These are phyloP conservation scores for Mycena sanguinolenta DNA, from an alignment of 768 basidiomycete species.

Conservation along the genomic window DNA sequence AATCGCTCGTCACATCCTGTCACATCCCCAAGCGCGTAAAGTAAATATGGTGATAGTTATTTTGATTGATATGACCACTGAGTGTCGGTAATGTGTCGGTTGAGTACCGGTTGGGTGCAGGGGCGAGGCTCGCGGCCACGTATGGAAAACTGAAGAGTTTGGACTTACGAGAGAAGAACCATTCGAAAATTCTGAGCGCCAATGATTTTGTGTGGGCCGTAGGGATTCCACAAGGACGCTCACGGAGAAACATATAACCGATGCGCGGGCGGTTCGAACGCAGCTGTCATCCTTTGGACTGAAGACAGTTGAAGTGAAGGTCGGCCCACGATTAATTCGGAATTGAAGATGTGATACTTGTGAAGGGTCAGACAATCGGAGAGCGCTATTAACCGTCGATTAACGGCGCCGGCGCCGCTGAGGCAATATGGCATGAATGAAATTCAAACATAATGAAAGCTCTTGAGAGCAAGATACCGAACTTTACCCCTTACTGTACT, in stretches of 20 bases:
- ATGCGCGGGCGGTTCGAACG: neutral
- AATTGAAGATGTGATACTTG: conserved; percentile 12
- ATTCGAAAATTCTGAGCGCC: conserved; percentile 18
- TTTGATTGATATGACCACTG: conserved; percentile 21
- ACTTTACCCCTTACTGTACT: too few species aligned
- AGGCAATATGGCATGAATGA: neutral
- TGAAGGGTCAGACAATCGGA: conserved; percentile 18
- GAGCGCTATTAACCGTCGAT: neutral
- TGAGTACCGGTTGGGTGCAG: neutral
- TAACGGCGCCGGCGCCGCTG: neutral
- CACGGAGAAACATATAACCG: conserved; percentile 3
- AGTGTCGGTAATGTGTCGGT: neutral
- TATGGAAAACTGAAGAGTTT: conserved; percentile 28
- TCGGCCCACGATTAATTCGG: conserved; percentile 18
- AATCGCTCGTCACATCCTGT: conserved; percentile 16
- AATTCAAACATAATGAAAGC: neutral
- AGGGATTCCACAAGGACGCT: conserved; percentile 4
- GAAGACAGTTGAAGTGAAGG: conserved; percentile 3
- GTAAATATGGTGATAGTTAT: conserved; percentile 14
- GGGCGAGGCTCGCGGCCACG: conserved; percentile 3
- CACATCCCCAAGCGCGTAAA: conserved; percentile 22
- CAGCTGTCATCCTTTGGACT: neutral
- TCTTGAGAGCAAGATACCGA: neutral
- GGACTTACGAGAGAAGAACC: conserved; percentile 29
- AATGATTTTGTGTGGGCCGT: conserved; percentile 10